These are phyloP conservation scores for Coniochaeta prunicola DNA, from an alignment of 2,329 filamentous ascomycete genomes.

Conservation along the genomic window DNA sequence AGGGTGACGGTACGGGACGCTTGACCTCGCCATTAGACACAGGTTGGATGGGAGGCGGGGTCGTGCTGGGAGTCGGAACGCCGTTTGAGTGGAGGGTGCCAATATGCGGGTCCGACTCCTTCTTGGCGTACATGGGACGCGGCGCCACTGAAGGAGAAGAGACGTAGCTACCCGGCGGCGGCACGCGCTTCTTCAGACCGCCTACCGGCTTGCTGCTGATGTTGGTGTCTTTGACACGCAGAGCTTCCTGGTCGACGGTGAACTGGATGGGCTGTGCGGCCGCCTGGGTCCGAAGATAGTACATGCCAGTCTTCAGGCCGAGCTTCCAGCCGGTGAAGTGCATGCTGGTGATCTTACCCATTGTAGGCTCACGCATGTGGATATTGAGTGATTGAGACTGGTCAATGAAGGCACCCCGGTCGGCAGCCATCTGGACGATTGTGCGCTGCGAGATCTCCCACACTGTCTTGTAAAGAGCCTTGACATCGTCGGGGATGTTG, in stretches of 20 bases:
- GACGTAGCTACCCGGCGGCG: constrained; percentile 48
- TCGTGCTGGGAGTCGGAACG: constrained; percentile 61
- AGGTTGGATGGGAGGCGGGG: constrained; percentile 46
- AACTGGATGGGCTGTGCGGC: constrained; percentile 97
- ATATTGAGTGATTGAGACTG: constrained; percentile 99
- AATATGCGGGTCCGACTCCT: constrained; percentile 29
- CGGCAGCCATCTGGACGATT: constrained; percentile 95
- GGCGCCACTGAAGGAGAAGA: constrained; percentile 57
- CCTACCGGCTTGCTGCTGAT: constrained; percentile 49
- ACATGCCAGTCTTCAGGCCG: constrained; percentile 99
- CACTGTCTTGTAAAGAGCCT: constrained; percentile 97
- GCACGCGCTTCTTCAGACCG: constrained; percentile 62
- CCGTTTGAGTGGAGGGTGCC: constrained; percentile 40
- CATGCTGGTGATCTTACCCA: constrained; percentile 99
- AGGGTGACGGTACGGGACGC: constrained; percentile 46
- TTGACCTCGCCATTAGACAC: constrained; percentile 34
- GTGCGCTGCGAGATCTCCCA: constrained; percentile 98
- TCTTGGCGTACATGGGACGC: constrained; percentile 57
- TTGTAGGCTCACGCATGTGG: constrained; percentile 97
- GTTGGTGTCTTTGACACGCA: constrained; percentile 79
- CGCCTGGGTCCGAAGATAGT: constrained; percentile 97
- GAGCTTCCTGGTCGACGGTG: constrained; percentile 93
- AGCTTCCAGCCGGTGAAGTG: constrained; percentile 99
- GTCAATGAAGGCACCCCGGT: constrained; percentile 97
- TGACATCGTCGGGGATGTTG: constrained; percentile 93